Base-by-base conservation (phyloP, 305 asterid genomes). In the Solanum chacoense region DNA sequence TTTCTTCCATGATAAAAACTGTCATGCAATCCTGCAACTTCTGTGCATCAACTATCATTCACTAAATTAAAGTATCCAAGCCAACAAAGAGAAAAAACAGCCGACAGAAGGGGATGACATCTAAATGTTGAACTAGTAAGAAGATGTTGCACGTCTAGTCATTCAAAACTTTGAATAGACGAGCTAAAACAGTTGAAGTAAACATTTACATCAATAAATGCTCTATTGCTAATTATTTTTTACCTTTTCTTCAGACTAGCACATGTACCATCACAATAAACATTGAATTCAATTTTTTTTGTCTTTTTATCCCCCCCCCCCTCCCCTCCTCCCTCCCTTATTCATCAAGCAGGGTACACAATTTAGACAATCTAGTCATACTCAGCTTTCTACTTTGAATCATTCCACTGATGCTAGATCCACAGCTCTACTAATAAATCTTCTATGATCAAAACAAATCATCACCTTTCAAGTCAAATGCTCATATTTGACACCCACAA, bases 401-500 rank as follows among this genome's bases (percentile, higher is more conserved):
- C 45, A 81, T 36, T 80, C 22, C 59, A 72, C 71, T 28, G 40
- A 28, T 74, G 84, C 38, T n/a, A 88, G 72, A 85, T 88, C 67
- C 71, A 63, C 55, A 67, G 32, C 37, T 65, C 84, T 40, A 83
- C 29, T 31, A 88, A 81, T 8, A 31, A 88, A 63, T 80, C 75
- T 75, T 35, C 67, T 40, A 86, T 73, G 59, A 73, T 26, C 63
- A 87, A 29, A 81, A 16, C 65, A 59, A 73, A 40, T 84, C 89
- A 81, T 74, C 80, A 79, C 55, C 86, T 77, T 40, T 72, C 65
- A 55, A 72, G 65, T 77, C n/a, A 84, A 67, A 35, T 37, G 40
- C 74, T 50, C 80, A 55, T 73, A 65, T 89, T 90, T 83, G 72
- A 71, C 37, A 80, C 88, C 88, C 75, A 55, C 42, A 11, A 45